phyloP scores from a whole-genome alignment of 768 basidiomycete genomes.

The Rhodotorula taiwanensis region DNA sequence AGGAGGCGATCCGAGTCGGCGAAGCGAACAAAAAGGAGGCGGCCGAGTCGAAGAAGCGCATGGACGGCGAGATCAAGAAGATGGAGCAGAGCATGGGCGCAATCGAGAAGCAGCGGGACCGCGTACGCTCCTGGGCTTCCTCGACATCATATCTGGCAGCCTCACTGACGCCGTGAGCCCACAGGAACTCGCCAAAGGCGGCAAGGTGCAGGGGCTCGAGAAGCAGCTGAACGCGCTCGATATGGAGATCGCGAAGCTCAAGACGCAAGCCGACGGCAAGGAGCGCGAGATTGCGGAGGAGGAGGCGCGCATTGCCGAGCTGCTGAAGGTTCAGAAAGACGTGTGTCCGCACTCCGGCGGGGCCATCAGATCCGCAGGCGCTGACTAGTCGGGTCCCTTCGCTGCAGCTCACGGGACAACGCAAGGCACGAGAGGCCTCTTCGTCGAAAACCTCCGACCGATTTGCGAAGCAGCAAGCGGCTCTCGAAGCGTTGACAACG shows the following conservation, averaged over 20 bases:
- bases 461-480: conserved; percentile 61
- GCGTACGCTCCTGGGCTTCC: conserved; percentile 40
- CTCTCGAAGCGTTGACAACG: conserved; percentile 57
- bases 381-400: no score
- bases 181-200: conserved; percentile 83
- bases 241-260: conserved; percentile 70
- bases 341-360: conserved; percentile 47
- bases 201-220: conserved; percentile 78
- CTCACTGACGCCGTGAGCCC: conserved; percentile 1
- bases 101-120: conserved; percentile 68
- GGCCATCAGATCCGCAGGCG: no score
- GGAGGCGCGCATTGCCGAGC: conserved; percentile 53
- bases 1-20: conserved; percentile 41
- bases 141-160: neutral
- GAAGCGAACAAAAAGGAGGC: conserved; percentile 47
- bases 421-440: conserved; percentile 57
- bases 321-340: conserved; percentile 57
- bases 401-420: conserved; percentile 55
- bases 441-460: conserved; percentile 54
- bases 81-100: conserved; percentile 65
- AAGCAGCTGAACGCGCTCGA: conserved; percentile 70
- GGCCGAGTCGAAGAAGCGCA: conserved; percentile 52
- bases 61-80: conserved; percentile 59
- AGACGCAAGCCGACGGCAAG: conserved; percentile 79
- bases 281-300: conserved; percentile 70